Base-by-base conservation (phyloP, 768 basidiomycete species). In the Kwoniella botswanensis region DNA sequence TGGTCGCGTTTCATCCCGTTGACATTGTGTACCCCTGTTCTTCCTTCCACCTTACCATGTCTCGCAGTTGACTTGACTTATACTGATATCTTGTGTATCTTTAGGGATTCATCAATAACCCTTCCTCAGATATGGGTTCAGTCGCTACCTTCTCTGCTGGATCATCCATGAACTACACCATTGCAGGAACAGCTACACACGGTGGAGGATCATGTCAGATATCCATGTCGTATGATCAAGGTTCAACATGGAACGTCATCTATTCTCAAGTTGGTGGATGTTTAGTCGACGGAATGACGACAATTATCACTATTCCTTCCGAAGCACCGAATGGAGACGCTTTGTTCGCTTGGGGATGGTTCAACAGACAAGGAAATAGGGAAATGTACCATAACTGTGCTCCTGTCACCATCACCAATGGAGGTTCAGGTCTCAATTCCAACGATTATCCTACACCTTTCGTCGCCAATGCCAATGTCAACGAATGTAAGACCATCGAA, bases 271-370 rank as follows among this genome's bases (percentile, higher is more conserved):
- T 85, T 17, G 85, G 84, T 7, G 84, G 84, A 4, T 85, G 84
- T 65, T 70, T 82, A 35, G 65, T 82, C 55, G 72, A 76, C 35
- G 71, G 70, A 18, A 52, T 63, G 41, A 74, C 65, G 4, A 79
- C 78, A 67, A 63, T 74, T n/a, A 73, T 85, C 21, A 70, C 74
- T 7, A 80, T 85, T 54, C 84, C 85, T 1, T 29, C 35, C 2
- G 71, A 80, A 17, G 79, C 84, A 0, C 84, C 84, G 1, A 65
- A 74, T 0, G 82, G 79, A 7, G 74, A 81, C 26, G 82, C 82
- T 3, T 68, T 84, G 12, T 85, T 85, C 64, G 75, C 79, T 12
- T 85, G 85, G 85, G 75, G 74, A 41, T 85, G 85, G 85, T 82
- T 83, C 74, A 85, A 85, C 76, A 59, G 69, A 53, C 65, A 74